These are phyloP conservation scores for Atkinsonella hypoxylon DNA, from an alignment of 2,329 filamentous ascomycete genomes.

Conservation along the genomic window DNA sequence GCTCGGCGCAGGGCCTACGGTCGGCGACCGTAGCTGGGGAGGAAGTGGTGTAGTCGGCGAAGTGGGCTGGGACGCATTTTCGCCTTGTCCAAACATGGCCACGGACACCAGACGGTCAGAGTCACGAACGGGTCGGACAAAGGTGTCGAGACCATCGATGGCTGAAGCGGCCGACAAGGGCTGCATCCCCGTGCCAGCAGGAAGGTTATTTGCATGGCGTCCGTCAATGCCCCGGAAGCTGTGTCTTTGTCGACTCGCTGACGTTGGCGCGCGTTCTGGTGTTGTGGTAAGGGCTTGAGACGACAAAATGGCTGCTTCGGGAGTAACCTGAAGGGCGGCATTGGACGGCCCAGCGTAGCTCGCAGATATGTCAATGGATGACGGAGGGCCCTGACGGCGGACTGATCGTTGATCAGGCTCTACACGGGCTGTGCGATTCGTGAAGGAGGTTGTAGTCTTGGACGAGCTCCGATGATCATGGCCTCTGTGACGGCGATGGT, in stretches of 20 bases:
- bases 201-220: slow-evolving; percentile 35
- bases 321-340: slow-evolving; percentile 13
- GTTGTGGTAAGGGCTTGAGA: slow-evolving; percentile 7
- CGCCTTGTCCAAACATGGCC: slow-evolving; percentile 55
- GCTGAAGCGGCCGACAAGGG: slow-evolving; percentile 55
- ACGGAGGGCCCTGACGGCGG: slow-evolving; percentile 71
- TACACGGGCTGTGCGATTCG: slow-evolving; percentile 38
- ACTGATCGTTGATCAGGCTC: slow-evolving; percentile 49
- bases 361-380: slow-evolving; percentile 46
- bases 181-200: slow-evolving; percentile 39
- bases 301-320: slow-evolving; percentile 13
- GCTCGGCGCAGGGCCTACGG: slow-evolving; percentile 33
- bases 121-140: slow-evolving; percentile 72
- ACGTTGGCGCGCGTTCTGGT: slow-evolving; percentile 10
- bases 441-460: slow-evolving; percentile 38
- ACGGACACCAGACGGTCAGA: slow-evolving; percentile 75
- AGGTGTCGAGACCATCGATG: slow-evolving; percentile 58
- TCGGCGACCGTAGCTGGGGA: slow-evolving; percentile 45
- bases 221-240: slow-evolving; percentile 40
- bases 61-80: slow-evolving; percentile 76
- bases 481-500: slow-evolving; percentile 34
- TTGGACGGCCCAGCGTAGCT: slow-evolving; percentile 27
- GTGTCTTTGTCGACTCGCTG: slow-evolving; percentile 33
- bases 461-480: slow-evolving; percentile 36
- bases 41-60: slow-evolving; percentile 79